Evolutionary conservation across 1,284 basidiomycete species (phyloP), one percentile per base, ranked within the genome.

Genomic region (Dichomitus squalens): DNA sequence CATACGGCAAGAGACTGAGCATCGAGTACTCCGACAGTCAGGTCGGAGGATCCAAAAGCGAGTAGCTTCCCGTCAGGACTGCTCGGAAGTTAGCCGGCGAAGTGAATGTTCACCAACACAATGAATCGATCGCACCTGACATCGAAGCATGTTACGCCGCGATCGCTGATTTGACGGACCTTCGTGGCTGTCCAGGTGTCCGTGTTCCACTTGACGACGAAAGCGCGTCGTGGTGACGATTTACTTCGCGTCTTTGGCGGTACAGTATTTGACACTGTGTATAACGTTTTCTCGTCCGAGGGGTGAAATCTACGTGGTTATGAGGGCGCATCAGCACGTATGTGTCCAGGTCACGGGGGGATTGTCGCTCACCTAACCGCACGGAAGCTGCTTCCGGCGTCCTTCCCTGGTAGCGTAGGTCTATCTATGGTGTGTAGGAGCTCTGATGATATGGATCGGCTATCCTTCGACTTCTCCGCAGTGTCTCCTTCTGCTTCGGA

Each of bases 41-140:
- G 80, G 73, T 98, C 95, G 9, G 95, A 96, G 6, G 87, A 88
- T 4, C 95, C 96, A 67, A 88, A 95, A 0, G 92, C 94, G 6
- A 99, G 73, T 40, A 93, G 77, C 55, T 81, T 85, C 0, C 97
- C 96, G 68, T 95, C 86, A 38, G 84, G 75, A 67, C 94, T 96
- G 34, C 7, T 8, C 18, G n/a, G 21, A n/a, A 41, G 11, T 47
- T 8, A 53, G 20, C 14, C 6, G 16, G 23, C 27, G 14, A 16
- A 3, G 21, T 34, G 44, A 49, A 27, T 16, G 44, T 14, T 4
- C 4, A 33, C 27, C 16, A 12, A 7, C 4, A 12, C 31, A 48
- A 27, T 12, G 1, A 49, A 18, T 20, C 18, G 6, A 63, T 78
- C 59, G 59, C 18, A 92, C 92, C 92, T 95, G 49, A 95, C 74